Conservation (phyloP, 441 rosid genomes). For the Euphorbia neoarborescens region DNA sequence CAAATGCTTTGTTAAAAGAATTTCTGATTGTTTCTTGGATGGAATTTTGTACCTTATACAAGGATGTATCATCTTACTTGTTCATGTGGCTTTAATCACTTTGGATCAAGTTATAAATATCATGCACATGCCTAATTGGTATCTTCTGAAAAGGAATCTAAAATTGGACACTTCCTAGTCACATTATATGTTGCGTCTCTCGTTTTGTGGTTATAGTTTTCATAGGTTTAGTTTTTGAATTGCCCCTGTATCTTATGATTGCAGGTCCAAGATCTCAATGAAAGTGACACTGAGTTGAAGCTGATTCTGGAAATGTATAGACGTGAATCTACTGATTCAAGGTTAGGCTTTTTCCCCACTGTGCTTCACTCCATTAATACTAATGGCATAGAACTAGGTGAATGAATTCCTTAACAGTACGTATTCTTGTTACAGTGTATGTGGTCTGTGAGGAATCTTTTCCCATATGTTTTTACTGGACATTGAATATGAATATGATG, state of each 20-base stretch:
- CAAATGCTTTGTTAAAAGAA: no score
- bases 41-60: background rate
- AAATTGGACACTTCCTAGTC: background rate
- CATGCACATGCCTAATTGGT: background rate
- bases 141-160: background rate
- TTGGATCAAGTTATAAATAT: background rate
- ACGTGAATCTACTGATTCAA: constrained; percentile 64
- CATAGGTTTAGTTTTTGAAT: background rate
- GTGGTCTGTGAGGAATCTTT: background rate
- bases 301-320: constrained; percentile 77
- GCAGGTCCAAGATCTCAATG: constrained; percentile 67
- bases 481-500: constrained; percentile 1
- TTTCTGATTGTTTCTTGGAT: background rate
- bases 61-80: background rate
- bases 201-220: constrained; percentile 1
- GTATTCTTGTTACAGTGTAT: background rate
- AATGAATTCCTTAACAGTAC: background rate
- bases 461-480: background rate
- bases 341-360: constrained; percentile 35
- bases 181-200: background rate
- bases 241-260: constrained; percentile 14
- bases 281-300: constrained; percentile 64
- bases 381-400: background rate
- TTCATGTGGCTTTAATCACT: background rate
- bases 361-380: background rate